Base-by-base conservation (phyloP, 1,284 basidiomycete species). In the Cystobasidiaceae sp. region DNA sequence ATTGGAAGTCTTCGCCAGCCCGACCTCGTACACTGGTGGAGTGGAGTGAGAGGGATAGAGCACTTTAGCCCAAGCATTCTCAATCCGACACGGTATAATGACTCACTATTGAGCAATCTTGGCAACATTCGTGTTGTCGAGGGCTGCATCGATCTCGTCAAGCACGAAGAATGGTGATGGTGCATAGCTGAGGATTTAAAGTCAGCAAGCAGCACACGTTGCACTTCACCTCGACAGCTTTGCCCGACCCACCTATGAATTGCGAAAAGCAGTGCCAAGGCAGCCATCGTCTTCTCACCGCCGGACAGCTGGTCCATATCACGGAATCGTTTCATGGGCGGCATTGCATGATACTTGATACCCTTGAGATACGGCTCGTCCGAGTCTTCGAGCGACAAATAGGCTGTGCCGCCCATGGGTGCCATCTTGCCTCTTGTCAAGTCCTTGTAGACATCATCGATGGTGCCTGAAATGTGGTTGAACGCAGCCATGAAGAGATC, bases 251-350 rank as follows among this genome's bases (percentile, higher is more conserved):
- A 87, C 89, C 88, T 91, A 77, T 98, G 94, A 64, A 98, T 96
- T 13, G 94, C 92, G 75, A 98, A 97, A 28, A 98, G 81, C 19
- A 99, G 80, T 0, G 94, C 93, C 19, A 98, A 80, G 5, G 96
- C 94, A 3, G 96, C 96, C 69, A 98, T 94, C 0, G 94, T 97
- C 80, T 97, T 97, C 77, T 99, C 96, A 25, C 96, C 96, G 58
- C 94, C 96, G 0, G 93, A 97, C 4, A 98, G 81, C 76, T 97
- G 93, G 68, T 97, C 93, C 89, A 98, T 98, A 76, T 98, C 96
- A 70, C 93, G 84, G 82, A 98, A 98, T 5, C 93, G 88, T 77
- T 99, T 99, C 86, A 97, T 94, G 0, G 93, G 93, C 0, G 94
- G 94, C 90, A 98, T 98, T 0, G 93, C 93, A 75, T 97, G 93